Conservation (phyloP, 2,329 filamentous ascomycete genomes). For the Onygenales sp. region DNA sequence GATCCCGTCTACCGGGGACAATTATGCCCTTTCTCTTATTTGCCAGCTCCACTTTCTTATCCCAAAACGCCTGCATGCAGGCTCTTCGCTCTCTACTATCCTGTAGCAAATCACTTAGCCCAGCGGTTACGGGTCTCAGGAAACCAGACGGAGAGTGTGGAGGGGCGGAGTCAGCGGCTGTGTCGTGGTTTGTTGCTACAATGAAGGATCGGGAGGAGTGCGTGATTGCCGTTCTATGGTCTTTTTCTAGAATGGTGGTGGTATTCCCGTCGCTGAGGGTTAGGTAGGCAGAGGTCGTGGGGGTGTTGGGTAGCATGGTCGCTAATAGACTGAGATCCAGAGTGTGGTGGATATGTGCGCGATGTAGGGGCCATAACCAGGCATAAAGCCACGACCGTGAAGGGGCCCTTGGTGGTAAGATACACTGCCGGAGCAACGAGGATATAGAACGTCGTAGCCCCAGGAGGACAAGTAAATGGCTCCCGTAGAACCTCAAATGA, state of each 20-base stretch:
- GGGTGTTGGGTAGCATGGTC: slow-evolving; percentile 24
- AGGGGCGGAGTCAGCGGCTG: slow-evolving; percentile 13
- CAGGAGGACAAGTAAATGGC: slow-evolving; percentile 43
- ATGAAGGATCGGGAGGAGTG: slow-evolving; percentile 43
- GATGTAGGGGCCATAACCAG: neutral
- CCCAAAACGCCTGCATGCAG: slow-evolving; percentile 32
- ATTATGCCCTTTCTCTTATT: neutral
- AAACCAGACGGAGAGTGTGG: slow-evolving; percentile 13
- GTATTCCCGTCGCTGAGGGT: slow-evolving; percentile 43
- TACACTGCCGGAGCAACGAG: slow-evolving; percentile 38
- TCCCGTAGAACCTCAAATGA: slow-evolving; percentile 11
- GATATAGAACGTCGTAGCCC: slow-evolving; percentile 46
- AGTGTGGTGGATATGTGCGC: neutral
- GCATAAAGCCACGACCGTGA: neutral
- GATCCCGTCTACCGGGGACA: neutral
- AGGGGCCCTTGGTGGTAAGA: slow-evolving; percentile 22
- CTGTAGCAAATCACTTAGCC: slow-evolving; percentile 20
- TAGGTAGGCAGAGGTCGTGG: slow-evolving; percentile 48
- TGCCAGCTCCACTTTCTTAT: slow-evolving; percentile 16
- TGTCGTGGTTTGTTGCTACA: slow-evolving; percentile 49
- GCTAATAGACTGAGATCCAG: slow-evolving; percentile 19
- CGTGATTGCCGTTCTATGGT: slow-evolving; percentile 37
- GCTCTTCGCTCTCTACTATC: slow-evolving; percentile 25
- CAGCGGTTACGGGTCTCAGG: slow-evolving; percentile 11
- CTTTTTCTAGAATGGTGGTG: slow-evolving; percentile 48